Evolutionary conservation across 2,329 filamentous ascomycete species (phyloP).

Genomic region (Cytospora piceicola): DNA sequence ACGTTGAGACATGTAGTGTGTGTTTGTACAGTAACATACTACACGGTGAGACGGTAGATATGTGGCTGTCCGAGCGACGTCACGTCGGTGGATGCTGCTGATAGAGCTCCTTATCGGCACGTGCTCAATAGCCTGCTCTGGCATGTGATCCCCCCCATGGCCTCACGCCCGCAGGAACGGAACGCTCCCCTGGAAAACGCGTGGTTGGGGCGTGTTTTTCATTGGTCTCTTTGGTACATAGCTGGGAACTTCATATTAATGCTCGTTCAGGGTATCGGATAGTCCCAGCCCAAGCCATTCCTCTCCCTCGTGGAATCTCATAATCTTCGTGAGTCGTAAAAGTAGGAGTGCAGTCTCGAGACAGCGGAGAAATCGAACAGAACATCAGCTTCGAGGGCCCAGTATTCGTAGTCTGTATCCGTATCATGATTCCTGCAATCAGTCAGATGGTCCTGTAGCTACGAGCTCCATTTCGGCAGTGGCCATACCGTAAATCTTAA

Average conservation of each 20-base stretch:
- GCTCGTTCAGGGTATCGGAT: neutral
- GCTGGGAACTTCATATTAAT: neutral
- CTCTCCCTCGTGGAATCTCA: neutral
- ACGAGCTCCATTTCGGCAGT: neutral
- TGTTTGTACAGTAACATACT: neutral
- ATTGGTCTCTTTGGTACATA: neutral
- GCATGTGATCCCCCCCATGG: neutral
- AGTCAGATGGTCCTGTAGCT: neutral
- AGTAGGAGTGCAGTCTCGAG: neutral
- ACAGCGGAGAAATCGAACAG: neutral
- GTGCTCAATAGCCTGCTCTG: neutral
- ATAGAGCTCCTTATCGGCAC: slow-evolving; percentile 3
- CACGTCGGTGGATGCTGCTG: neutral
- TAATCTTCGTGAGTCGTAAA: neutral
- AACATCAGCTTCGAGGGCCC: neutral
- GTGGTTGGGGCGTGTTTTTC: neutral
- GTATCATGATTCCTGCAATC: too few relatives aligned
- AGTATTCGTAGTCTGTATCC: neutral
- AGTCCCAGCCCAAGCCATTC: neutral
- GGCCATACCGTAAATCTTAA: neutral
- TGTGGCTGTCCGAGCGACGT: neutral
- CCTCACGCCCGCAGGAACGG: neutral
- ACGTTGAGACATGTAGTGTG: neutral
- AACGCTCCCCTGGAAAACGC: neutral
- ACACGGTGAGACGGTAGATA: too few relatives aligned